Evolutionary conservation across 441 rosid species (phyloP).

Genomic region (Pelargonium citronellum): DNA sequence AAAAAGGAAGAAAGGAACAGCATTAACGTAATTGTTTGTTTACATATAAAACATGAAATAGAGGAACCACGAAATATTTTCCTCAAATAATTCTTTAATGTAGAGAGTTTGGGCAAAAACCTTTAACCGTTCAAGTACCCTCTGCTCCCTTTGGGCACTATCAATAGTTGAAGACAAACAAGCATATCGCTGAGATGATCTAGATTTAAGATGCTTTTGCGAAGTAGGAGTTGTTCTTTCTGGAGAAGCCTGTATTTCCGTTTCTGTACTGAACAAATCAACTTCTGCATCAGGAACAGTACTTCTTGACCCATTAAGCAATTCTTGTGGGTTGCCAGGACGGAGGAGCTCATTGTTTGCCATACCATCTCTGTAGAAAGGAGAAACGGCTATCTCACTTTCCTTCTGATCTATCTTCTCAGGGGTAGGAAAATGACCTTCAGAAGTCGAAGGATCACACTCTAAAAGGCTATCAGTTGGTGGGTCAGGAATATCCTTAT

Average conservation of each 20-base stretch:
- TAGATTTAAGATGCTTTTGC: slow-evolving; percentile 32
- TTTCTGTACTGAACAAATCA: slow-evolving; percentile 25
- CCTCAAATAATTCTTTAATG: slow-evolving; percentile 13
- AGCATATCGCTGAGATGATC: slow-evolving; percentile 36
- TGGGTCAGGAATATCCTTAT: slow-evolving; percentile 32
- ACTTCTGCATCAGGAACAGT: slow-evolving; percentile 31
- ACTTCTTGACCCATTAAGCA: slow-evolving; percentile 32
- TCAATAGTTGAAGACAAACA: slow-evolving; percentile 49
- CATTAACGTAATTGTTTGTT: not conserved
- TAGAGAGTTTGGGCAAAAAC: slow-evolving; percentile 33
- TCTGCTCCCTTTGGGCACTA: slow-evolving; percentile 74
- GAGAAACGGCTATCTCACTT: slow-evolving; percentile 34
- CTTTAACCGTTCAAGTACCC: slow-evolving; percentile 72
- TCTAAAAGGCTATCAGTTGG: slow-evolving; percentile 31
- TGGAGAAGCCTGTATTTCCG: slow-evolving; percentile 33
- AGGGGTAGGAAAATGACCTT: slow-evolving; percentile 35
- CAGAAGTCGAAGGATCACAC: slow-evolving; percentile 35
- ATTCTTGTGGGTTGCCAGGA: slow-evolving; percentile 36
- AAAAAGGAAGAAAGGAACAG: slow-evolving; percentile 29
- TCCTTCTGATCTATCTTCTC: slow-evolving; percentile 30
- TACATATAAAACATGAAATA: slow-evolving; percentile 5
- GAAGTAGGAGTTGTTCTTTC: slow-evolving; percentile 30
- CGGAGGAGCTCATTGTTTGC: slow-evolving; percentile 26
- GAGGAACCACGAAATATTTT: slow-evolving; percentile 15
- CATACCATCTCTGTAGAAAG: slow-evolving; percentile 33